phyloP scores from a whole-genome alignment of 805 yeast genomes.

The Blastobotrys terrestris region DNA sequence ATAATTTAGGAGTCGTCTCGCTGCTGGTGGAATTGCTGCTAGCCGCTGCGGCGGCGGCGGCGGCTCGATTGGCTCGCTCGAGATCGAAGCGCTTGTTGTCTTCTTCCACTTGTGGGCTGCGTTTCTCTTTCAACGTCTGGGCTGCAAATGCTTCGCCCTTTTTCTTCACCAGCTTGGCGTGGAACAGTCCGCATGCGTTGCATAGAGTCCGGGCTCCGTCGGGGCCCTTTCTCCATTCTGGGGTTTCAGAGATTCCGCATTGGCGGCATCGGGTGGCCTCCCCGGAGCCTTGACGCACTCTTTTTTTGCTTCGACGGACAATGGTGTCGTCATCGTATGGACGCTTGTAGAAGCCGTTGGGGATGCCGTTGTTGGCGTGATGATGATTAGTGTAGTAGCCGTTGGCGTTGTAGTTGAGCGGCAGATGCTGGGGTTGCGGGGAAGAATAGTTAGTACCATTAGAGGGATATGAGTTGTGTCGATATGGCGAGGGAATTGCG shows the following conservation, averaged over 20 bases:
- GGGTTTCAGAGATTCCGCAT: slow-evolving; percentile 56
- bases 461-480: background rate
- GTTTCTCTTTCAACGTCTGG: slow-evolving; percentile 29
- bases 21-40: background rate
- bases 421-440: background rate
- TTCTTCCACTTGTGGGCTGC: background rate
- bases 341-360: slow-evolving; percentile 1
- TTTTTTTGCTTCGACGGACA: slow-evolving; percentile 11
- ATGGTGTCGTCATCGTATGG: slow-evolving; percentile 7
- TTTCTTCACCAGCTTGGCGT: slow-evolving; percentile 57
- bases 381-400: background rate
- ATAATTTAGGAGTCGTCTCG: background rate
- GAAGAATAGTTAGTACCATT: background rate
- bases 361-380: slow-evolving; percentile 3
- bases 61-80: background rate
- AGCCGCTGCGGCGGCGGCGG: background rate
- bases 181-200: slow-evolving; percentile 77
- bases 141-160: slow-evolving; percentile 50
- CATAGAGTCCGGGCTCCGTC: slow-evolving; percentile 69
- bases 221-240: slow-evolving; percentile 84
- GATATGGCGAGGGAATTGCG: background rate
- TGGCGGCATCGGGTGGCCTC: slow-evolving; percentile 34
- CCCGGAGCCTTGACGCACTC: slow-evolving; percentile 13
- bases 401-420: background rate
- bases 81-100: background rate